Base-by-base conservation (phyloP, 2,329 filamentous ascomycete genomes). In the Tolypocladium nubicola region DNA sequence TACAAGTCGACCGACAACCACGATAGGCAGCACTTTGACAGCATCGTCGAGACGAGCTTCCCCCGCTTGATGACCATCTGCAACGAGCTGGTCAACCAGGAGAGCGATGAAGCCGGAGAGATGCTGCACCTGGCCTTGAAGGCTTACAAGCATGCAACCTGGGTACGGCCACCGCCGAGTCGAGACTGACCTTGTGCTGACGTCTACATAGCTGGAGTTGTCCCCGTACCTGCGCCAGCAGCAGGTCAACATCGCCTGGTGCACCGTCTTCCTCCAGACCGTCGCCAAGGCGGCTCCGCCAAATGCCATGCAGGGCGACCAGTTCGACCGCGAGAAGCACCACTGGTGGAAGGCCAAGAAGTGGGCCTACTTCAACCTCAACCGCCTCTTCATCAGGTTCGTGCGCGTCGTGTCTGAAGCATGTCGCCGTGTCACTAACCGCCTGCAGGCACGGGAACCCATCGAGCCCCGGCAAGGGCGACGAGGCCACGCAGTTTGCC, bases 271-370 rank as follows among this genome's bases (percentile, higher is more conserved):
- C 77, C 78, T 99, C 63, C 86, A 88, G 60, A 90, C 95, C 55
- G 89, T 97, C 40, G 86, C 87, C 64, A 97, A 97, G 74, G 77
- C 86, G 26, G 85, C 89, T 40, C 94, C 94, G 5, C 81, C 88
- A 57, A 85, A 80, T 64, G 87, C 92, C 40, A 86, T 97, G 81
- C 90, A 95, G 59, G 89, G 89, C 60, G 90, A 86, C 59, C 76
- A 87, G 55, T 85, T 90, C 58, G 93, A 97, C 68, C 85, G 94
- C 58, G 94, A 97, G 73, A 83, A 87, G 66, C 92, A 96, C 70
- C 91, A 97, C 72, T 99, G 94, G 93, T 99, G 93, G 93, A 99
- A 97, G 79, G 89, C 92, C 62, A 97, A 97, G 85, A 99, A 99
- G 75, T 97, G 94, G 94, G 89, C 93, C 16, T 99, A 97, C 73